Evolutionary conservation across 805 yeast species (phyloP), one percentile per base, ranked within the genome.

Genomic region (Metschnikowia cubensis): DNA sequence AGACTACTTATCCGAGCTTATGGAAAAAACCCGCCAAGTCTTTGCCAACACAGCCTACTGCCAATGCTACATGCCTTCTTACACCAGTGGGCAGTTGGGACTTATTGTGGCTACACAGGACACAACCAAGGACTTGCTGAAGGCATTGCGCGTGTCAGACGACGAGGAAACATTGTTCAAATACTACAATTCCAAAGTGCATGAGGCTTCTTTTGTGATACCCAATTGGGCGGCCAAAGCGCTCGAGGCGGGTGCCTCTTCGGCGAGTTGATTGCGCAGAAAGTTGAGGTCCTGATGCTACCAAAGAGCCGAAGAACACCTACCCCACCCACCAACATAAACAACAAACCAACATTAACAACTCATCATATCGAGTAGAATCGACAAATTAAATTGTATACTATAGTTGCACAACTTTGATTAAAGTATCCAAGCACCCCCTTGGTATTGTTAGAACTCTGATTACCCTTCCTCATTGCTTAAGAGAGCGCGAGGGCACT

Each of bases 41-140:
- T 87, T 87, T 63, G 73, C 79, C 13, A 76, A 75, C 50, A 86
- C 84, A 3, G 71, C 77, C 56, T 85, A 86, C 63, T 77, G 87
- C 56, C 88, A 86, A 66, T 85, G 92, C 53, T 85, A 88, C 59
- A 89, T 89, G 67, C 96, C 96, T 36, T 81, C 89, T 13, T 89
- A 89, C 67, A 88, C 96, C 2, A 84, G 92, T 6, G 96, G 96
- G 14, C 96, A 88, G 67, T 76, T 89, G 55, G 96, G 96, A 1
- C 73, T 89, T 49, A 75, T 89, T 65, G 79, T 87, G 20, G 87
- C 92, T 53, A 76, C 85, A 38, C 84, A 83, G 61, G 79, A 84
- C 60, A 56, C 69, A 1, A 38, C 62, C 0, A 69, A 74, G 20
- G 65, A 75, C 54, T 70, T 87, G 49, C 67, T 67, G 20, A 66